Base-by-base conservation (phyloP, 768 basidiomycete species). In the Xerocomellus intermedius region DNA sequence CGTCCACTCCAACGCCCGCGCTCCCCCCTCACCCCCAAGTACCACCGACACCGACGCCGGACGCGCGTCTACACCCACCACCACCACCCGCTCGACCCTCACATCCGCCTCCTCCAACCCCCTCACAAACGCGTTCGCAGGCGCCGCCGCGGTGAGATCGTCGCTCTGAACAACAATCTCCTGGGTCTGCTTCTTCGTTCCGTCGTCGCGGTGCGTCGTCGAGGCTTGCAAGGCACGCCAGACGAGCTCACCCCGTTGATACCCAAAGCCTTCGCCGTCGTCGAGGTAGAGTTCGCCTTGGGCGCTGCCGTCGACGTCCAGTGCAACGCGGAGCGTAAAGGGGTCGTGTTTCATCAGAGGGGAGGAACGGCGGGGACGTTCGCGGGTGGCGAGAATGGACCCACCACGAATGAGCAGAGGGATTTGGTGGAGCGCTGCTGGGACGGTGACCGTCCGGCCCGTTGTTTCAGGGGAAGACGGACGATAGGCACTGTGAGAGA, bases 221-320 rank as follows among this genome's bases (percentile, higher is more conserved):
- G 78, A 79, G 24, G 91, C 86, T 24, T 64, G 64, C 65, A 95
- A 91, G 56, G 79, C 75, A 52, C 92, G 85, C 91, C 91, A 95
- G 55, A 97, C 77, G 67, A 91, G 83, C 55, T 93, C 78, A 30
- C 97, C 97, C 7, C 80, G 67, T 54, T 81, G 74, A 71, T 94
- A 86, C 5, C 79, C 74, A 71, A 85, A 98, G 0, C 87, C 82
- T 48, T 87, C 88, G 14, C 97, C 97, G 62, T 98, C 97, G 68
- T 99, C 97, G 52, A 96, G 82, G 73, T 98, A 99, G 36, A 99
- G 78, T 65, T 95, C 91, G 36, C 97, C 97, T 2, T 66, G 68
- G 0, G 95, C 95, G 30, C 59, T 65, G 26, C 74, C 71, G 2
- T 75, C 65, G 44, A 83, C 82, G 72, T 81, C 81, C 19, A 96